phyloP scores from a whole-genome alignment of 2,329 filamentous ascomycete genomes.

The Trichoderma oligosporum region DNA sequence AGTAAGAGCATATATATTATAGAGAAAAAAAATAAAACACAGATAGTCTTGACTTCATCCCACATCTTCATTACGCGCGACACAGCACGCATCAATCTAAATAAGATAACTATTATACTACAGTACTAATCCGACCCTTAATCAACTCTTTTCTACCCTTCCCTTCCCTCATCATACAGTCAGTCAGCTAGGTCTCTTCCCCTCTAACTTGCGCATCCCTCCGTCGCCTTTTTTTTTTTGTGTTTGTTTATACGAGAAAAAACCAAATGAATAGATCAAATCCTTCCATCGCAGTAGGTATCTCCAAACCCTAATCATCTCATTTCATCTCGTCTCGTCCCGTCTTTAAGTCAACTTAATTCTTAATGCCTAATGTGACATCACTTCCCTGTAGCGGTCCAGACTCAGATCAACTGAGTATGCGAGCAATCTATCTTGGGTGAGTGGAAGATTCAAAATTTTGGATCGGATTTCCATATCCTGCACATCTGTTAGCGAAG shows the following conservation, averaged over 20 bases:
- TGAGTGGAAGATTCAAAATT: conserved; percentile 61
- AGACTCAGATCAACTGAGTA: conserved; percentile 68
- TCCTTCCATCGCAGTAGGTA: conserved; percentile 2
- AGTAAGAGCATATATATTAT: neutral
- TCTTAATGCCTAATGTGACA: conserved; percentile 41
- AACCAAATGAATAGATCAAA: neutral
- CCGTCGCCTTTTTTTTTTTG: neutral
- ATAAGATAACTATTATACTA: conserved; percentile 14
- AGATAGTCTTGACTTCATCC: neutral
- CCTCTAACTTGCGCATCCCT: neutral
- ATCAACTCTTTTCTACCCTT: neutral
- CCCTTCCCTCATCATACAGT: neutral
- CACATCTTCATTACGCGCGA: conserved; percentile 5
- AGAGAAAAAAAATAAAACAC: too few species aligned
- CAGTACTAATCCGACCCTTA: neutral
- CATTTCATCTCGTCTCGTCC: neutral
- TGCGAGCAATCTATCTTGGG: conserved; percentile 66
- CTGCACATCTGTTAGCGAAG: conserved; percentile 23
- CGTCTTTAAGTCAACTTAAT: neutral
- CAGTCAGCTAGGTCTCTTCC: neutral
- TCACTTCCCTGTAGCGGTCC: conserved; percentile 63
- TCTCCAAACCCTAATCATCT: neutral
- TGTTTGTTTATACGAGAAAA: neutral
- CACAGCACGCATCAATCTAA: neutral
- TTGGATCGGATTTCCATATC: conserved; percentile 37